Conservation (phyloP, 164 flowering plant species). For the Dillenia suffruticosa region DNA sequence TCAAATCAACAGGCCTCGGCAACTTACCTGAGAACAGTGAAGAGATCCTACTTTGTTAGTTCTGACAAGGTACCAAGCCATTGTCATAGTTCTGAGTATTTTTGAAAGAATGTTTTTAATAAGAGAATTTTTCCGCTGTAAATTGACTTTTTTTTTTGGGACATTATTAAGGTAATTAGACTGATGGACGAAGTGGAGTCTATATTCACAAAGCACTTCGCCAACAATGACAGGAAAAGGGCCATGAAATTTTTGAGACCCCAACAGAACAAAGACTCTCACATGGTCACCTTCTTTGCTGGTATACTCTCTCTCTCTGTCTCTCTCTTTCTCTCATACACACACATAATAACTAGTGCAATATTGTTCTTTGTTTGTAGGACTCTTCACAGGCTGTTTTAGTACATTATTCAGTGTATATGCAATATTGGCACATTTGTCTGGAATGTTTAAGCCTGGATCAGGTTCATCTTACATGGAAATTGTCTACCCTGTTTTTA, state of each 20-base stretch:
- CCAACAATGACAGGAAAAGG: conserved; percentile 88
- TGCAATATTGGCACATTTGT: conserved; percentile 73
- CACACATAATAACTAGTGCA: background rate
- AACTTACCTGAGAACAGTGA: conserved; percentile 66
- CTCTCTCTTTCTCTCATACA: background rate
- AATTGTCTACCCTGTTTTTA: conserved; percentile 92
- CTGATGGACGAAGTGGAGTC: conserved; percentile 97
- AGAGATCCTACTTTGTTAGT: conserved; percentile 80
- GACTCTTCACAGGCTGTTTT: conserved; percentile 91
- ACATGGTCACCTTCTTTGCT: conserved; percentile 85
- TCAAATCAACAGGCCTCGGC: conserved; percentile 65
- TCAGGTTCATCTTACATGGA: conserved; percentile 56
- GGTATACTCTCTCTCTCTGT: conserved; percentile 37
- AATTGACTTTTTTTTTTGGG: background rate
- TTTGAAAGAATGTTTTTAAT: too few species aligned
- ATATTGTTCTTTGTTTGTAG: conserved; percentile 35
- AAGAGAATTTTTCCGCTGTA: too few species aligned
- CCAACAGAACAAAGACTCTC: conserved; percentile 70
- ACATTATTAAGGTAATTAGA: conserved; percentile 55
- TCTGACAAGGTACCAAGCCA: conserved; percentile 75
- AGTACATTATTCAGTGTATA: conserved; percentile 77
- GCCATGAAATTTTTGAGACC: conserved; percentile 96
- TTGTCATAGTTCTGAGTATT: too few species aligned
- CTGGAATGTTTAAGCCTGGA: conserved; percentile 60
- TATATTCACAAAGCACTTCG: conserved; percentile 92